These are phyloP conservation scores for Penicillium psychrosexuale DNA, from an alignment of 2,329 filamentous ascomycete species.

Conservation along the genomic window DNA sequence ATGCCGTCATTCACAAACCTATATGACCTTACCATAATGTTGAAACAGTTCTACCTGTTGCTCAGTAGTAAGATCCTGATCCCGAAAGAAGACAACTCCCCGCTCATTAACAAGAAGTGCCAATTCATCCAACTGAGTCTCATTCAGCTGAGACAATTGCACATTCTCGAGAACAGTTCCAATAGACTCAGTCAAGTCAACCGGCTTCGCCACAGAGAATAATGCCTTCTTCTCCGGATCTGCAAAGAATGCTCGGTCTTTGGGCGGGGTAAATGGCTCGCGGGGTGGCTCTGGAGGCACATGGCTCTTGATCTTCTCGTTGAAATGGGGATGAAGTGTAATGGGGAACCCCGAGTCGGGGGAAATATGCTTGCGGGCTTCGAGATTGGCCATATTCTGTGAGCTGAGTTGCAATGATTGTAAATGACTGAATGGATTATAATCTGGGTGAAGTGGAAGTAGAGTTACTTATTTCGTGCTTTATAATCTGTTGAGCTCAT, in stretches of 20 bases:
- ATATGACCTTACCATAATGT: conserved; percentile 41
- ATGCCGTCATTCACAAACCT: background rate
- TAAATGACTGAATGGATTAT: background rate
- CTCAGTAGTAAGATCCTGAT: conserved; percentile 43
- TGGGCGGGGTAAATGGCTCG: conserved; percentile 24
- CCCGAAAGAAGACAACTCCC: conserved; percentile 47
- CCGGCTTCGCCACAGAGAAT: conserved; percentile 27
- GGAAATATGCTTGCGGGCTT: conserved; percentile 49
- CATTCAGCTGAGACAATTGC: conserved; percentile 47
- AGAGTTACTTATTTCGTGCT: background rate
- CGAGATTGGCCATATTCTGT: conserved; percentile 39
- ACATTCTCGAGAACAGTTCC: conserved; percentile 38
- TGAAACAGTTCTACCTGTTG: conserved; percentile 44
- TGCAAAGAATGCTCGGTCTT: conserved; percentile 33
- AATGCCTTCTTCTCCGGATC: conserved; percentile 44
- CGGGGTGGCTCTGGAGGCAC: conserved; percentile 42
- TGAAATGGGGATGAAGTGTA: conserved; percentile 49
- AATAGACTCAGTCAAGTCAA: conserved; percentile 39
- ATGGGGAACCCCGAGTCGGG: conserved; percentile 50
- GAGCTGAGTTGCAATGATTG: too few species aligned
- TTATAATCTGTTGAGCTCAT: background rate
- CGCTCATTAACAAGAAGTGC: conserved; percentile 49
- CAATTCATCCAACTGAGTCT: conserved; percentile 51
- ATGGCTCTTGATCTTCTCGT: conserved; percentile 45
- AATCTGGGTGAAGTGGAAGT: background rate